Base-by-base conservation (phyloP, 164 flowering plant species). In the Paratinospora sagittata region DNA sequence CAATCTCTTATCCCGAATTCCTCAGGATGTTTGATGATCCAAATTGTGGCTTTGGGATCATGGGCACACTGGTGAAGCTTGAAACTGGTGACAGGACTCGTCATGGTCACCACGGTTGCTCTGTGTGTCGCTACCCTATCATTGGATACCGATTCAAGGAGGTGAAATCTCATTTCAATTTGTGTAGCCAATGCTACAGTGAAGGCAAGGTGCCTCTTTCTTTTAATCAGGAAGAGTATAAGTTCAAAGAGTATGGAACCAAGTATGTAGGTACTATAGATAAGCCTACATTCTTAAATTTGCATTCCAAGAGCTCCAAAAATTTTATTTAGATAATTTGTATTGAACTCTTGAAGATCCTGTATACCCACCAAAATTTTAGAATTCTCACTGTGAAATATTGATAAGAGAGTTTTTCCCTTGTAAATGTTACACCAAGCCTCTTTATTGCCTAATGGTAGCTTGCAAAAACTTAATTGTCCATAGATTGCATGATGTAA, bases 121-220 rank as follows among this genome's bases (percentile, higher is more conserved):
- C 90, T 2, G 88, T 88, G 64, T 96, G 99, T 72, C 87, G 86
- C 13, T 96, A 96, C 73, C 97, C 99, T 7, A 84, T 96, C 8
- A 90, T 86, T 43, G 99, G 99, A 0, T 89, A 93, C 24, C 88
- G 98, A 13, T 96, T 96, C 80, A 92, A 85, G 81, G 99, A 96
- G 81, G 79, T 81, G 77, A 89, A 82, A 78, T 75, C 88, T 41
- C 90, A 78, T 68, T 88, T 96, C 74, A 93, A 88, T 79, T 68
- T 96, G 57, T 96, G 99, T 76, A 84, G 79, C 71, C 88, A 84
- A 64, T 96, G 99, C 77, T 96, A 96, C 79, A 87, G 96, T 67
- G 97, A 96, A 81, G 98, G 99, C 27, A 96, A 96, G 78, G 99
- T 96, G 72, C 99, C 98, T n/a, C 75, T 95, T 24, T 57, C 85